phyloP scores from a whole-genome alignment of 2,329 filamentous ascomycete species.

The Cyclaneusma minus region DNA sequence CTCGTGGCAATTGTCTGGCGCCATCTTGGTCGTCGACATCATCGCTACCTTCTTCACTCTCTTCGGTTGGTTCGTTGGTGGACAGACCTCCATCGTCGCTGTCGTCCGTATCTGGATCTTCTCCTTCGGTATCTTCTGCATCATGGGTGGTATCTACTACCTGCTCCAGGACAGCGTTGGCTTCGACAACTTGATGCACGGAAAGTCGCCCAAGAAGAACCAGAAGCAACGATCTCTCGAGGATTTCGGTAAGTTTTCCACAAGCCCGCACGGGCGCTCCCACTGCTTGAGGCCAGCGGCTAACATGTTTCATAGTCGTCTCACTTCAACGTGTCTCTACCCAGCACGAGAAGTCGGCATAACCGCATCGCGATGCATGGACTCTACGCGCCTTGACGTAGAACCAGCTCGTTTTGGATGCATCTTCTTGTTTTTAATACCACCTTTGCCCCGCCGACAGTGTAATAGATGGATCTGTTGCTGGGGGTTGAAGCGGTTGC shows the following conservation, averaged over 20 bases:
- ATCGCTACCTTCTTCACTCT: constrained; percentile 74
- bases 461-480: no score
- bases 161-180: constrained; percentile 65
- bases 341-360: constrained; percentile 79
- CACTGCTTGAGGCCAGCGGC: constrained; percentile 12
- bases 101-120: constrained; percentile 85
- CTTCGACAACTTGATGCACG: constrained; percentile 90
- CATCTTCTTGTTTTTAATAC: no score
- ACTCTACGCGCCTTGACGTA: no score
- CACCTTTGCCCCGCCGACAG: no score
- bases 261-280: constrained; percentile 1
- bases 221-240: constrained; percentile 74
- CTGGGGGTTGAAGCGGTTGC: no score
- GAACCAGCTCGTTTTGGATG: no score
- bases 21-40: constrained; percentile 69
- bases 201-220: constrained; percentile 68
- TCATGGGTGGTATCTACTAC: constrained; percentile 63
- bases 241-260: constrained; percentile 61
- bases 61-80: constrained; percentile 66
- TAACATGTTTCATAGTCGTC: constrained; percentile 51
- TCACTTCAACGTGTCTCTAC: constrained; percentile 81
- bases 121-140: constrained; percentile 77
- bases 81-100: constrained; percentile 61
- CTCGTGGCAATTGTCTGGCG: constrained; percentile 68
- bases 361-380: no score